Evolutionary conservation across 352 stramenopile genomes (phyloP), one percentile per base, ranked within the genome.

Genomic region (Pythium guiyangense): DNA sequence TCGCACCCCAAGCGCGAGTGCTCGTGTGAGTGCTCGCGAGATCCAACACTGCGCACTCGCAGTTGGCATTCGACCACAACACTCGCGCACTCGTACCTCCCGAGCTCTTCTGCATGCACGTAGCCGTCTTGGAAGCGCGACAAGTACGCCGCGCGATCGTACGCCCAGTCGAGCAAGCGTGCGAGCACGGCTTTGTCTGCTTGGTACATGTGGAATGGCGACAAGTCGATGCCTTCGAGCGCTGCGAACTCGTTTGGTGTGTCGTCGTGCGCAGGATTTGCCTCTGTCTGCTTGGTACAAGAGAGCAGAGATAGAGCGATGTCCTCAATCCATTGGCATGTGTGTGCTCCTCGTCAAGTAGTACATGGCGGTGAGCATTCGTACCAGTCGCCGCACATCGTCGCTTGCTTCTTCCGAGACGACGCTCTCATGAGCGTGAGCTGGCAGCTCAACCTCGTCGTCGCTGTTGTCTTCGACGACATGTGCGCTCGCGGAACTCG

Each of bases 81-180:
- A 10, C 31, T 12, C 31, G 3, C 6, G 31, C 31, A 35, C 31
- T 35, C 31, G 31, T 35, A 56, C 42, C 25, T 26, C 6, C 62
- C 70, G 18, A 89, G 62, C 34, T 89, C 79, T 20, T 77, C 59
- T 6, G 71, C 74, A 47, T 79, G 73, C 18, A 89, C 63, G 37
- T 75, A 69, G 18, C 66, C 70, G 64, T 90, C 79, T n/a, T n/a
- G n/a, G n/a, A n/a, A n/a, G n/a, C n/a, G n/a, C n/a, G n/a, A n/a
- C n/a, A n/a, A n/a, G n/a, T 3, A 49, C 6, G 68, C 74, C 15
- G 78, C 67, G 56, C 69, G 64, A 54, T 77, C 67, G 60, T 90
- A 90, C 14, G 79, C 73, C 77, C 77, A 90, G 40, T 87, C 77
- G 22, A 90, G 68, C 29, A 90, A 71, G 20, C 65, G 62, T 34